Conservation (phyloP, 1,139 yeast genomes). For the Pichiaceae sp. region DNA sequence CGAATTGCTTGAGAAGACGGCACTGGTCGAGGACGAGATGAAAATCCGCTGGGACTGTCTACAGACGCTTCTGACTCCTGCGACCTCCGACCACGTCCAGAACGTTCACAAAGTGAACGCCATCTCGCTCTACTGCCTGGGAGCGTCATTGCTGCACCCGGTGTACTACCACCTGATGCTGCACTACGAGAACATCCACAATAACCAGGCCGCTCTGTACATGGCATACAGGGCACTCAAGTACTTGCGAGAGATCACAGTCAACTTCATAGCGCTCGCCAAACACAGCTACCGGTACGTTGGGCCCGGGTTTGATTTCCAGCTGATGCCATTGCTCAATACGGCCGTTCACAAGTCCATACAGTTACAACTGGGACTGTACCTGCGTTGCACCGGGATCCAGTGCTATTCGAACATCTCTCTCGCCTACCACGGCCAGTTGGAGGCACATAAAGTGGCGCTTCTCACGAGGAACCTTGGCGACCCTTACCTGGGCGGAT, state of each 20-base stretch:
- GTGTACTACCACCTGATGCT: constrained; percentile 19
- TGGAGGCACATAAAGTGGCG: neutral
- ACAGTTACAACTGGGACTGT: constrained; percentile 1
- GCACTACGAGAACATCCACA: constrained; percentile 15
- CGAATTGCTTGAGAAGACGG: constrained; percentile 9
- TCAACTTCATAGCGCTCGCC: constrained; percentile 15
- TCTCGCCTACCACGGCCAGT: neutral
- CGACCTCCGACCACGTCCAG: constrained; percentile 9
- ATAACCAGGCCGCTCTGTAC: constrained; percentile 14
- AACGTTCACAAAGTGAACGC: constrained; percentile 16
- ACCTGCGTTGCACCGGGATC: neutral
- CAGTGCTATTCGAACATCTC: neutral
- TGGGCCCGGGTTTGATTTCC: constrained; percentile 22
- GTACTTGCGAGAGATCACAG: constrained; percentile 12
- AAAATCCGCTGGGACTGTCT: constrained; percentile 12
- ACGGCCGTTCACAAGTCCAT: constrained; percentile 21
- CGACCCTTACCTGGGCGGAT: constrained; percentile 12
- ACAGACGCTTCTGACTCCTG: constrained; percentile 12
- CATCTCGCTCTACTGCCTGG: constrained; percentile 15
- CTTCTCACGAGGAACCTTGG: constrained; percentile 1
- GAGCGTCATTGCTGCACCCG: constrained; percentile 17
- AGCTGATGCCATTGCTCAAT: constrained; percentile 19
- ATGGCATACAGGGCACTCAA: constrained; percentile 10
- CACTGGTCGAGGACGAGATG: constrained; percentile 11
- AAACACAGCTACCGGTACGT: constrained; percentile 13